Base-by-base conservation (phyloP, 257 asterid genomes). In the Solanum okadae region DNA sequence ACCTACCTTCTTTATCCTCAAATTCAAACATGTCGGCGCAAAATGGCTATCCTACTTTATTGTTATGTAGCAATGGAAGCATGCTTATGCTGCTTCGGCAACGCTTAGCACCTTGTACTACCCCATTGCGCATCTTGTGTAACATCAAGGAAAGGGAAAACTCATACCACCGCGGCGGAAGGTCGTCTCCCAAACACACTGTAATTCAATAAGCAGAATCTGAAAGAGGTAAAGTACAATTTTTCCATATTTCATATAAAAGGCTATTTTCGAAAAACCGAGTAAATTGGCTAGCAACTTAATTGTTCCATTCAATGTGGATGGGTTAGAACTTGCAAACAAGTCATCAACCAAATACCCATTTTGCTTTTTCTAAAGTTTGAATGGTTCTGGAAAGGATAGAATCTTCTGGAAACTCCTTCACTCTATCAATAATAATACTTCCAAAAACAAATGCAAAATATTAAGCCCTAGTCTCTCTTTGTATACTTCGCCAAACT, bases 381-480 rank as follows among this genome's bases (percentile, higher is more conserved):
- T 77, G 31, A 87, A 79, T 88, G 86, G 89, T 88, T 90, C 88
- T 88, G 29, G 92, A 87, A 56, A 11, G 68, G 29, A 56, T 68
- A 37, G 92, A 91, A 90, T 87, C 67, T 92, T 92, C 92, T 92
- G 68, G 93, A 92, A 92, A 67, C 90, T 40, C 89, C 77, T 87
- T 87, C 61, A 38, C 72, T 8, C 67, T 33, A 7, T 37, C 83
- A 76, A n/a, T 46, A 44, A 11, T 86, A 85, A 23, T 49, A 44
- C 37, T 37, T 20, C 40, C 87, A 44, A 84, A 68, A 46, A 5
- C 0, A 81, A 29, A 46, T 22, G 83, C 52, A 46, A 20, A 81
- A 83, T 89, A 86, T 78, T 86, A 88, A 92, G 88, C 97, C 95
- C 96, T 90, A 91, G 91, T 44, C 13, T 79, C 72, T 49, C 70